phyloP scores from a whole-genome alignment of 2,329 filamentous ascomycete species.

The Neopestalotiopsis rosae region DNA sequence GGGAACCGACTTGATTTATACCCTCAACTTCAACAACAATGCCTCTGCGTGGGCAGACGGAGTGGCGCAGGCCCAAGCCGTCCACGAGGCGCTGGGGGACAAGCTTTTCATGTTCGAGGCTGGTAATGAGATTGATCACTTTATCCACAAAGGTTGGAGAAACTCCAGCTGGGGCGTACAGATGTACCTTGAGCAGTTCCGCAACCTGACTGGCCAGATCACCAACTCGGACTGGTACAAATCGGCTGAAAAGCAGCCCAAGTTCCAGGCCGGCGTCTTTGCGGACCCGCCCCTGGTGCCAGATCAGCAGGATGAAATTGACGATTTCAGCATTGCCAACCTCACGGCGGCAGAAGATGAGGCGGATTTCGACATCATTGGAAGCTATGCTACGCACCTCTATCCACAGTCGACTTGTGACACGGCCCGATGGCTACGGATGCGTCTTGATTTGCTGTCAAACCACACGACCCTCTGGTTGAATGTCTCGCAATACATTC shows the following conservation, averaged over 20 bases:
- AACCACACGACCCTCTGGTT: constrained; percentile 39
- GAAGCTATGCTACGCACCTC: constrained; percentile 40
- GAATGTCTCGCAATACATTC: constrained; percentile 39
- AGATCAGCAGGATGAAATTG: constrained; percentile 41
- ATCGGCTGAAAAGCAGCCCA: constrained; percentile 27
- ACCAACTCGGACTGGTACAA: constrained; percentile 35
- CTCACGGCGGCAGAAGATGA: constrained; percentile 33
- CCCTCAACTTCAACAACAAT: constrained; percentile 39
- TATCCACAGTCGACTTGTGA: constrained; percentile 44
- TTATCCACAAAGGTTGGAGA: constrained; percentile 40
- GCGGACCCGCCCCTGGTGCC: constrained; percentile 41
- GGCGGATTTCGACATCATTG: constrained; percentile 37
- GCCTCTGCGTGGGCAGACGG: constrained; percentile 35
- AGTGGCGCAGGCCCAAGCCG: constrained; percentile 35
- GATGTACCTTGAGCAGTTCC: constrained; percentile 38
- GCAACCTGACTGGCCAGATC: constrained; percentile 38
- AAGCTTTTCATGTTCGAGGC: constrained; percentile 39
- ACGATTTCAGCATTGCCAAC: constrained; percentile 41
- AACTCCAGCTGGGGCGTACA: constrained; percentile 34
- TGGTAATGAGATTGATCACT: constrained; percentile 44
- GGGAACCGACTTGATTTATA: constrained; percentile 38
- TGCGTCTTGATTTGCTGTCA: constrained; percentile 39
- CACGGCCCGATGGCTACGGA: constrained; percentile 36
- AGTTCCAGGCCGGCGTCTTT: constrained; percentile 40
- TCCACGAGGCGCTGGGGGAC: constrained; percentile 32